Base-by-base conservation (phyloP, 768 basidiomycete genomes). In the Lentinula lateritia region DNA sequence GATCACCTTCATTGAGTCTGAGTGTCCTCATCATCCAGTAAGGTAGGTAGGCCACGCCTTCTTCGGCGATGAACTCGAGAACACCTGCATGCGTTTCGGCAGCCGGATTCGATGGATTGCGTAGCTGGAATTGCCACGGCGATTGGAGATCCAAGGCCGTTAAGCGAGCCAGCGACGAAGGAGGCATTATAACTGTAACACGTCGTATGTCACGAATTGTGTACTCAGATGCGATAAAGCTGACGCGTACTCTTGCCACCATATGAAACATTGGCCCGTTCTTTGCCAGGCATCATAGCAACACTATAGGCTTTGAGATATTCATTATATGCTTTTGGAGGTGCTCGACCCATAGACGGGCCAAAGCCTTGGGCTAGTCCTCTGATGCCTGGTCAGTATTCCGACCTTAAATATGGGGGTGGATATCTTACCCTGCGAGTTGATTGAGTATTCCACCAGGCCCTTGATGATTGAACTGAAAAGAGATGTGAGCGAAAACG, bases 1-100 rank as follows among this genome's bases (percentile, higher is more conserved):
- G 87, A 76, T 98, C 97, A 12, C 97, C 97, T 74, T 99, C 97
- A 60, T 88, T 88, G 32, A 99, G 76, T 32, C 93, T 85, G 18
- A 99, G 78, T 5, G 93, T 95, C 77, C 91, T 95, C 96, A 99
- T 99, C 92, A 99, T 96, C 97, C 97, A 99, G 67, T 94, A 90
- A 0, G 97, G 97, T 15, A 99, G 80, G 78, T 98, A 90, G 2
- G 95, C 95, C 13, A 90, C 81, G 12, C 97, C 97, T 73, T 98
- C 96, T 61, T 97, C 90, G 2, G 97, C 96, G 65, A 98, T 98
- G 75, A 99, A 99, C 71, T 99, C 97, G 34, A 99, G 84, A 32
- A 99, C 97, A 79, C 97, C 97, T 1, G 92, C 92, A 71, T 99
- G 93, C 1, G 97, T 98, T 20, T 84, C 95, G 58, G 84, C 90